These are phyloP conservation scores for Triticum dicoccoides DNA, from an alignment of 176 grass and related monocot species.

Conservation along the genomic window DNA sequence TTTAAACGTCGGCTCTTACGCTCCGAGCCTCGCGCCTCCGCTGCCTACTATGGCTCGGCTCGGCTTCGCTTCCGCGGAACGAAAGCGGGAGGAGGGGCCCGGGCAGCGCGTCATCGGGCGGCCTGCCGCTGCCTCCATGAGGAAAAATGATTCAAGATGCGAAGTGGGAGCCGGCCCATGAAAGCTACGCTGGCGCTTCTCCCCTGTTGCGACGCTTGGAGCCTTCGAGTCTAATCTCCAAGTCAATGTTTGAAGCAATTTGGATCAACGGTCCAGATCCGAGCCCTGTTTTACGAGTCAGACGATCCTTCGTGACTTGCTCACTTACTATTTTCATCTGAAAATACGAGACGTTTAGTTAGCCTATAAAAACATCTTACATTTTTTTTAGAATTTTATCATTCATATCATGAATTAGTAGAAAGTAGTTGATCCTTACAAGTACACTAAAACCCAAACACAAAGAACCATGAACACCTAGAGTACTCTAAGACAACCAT, in stretches of 20 bases:
- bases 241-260: background rate
- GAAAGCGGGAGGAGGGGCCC: background rate
- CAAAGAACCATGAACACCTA: too few species aligned
- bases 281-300: background rate
- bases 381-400: too few species aligned
- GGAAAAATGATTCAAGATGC: conserved; percentile 12
- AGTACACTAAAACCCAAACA: too few species aligned
- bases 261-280: background rate
- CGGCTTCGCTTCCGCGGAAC: background rate
- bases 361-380: too few species aligned
- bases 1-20: conserved; percentile 27
- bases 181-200: conserved; percentile 20
- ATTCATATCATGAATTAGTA: too few species aligned
- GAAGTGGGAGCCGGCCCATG: conserved; percentile 29
- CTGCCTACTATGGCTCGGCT: background rate
- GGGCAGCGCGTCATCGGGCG: background rate
- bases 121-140: conserved; percentile 32
- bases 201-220: conserved; percentile 27
- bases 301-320: background rate
- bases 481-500: too few species aligned
- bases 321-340: too few species aligned
- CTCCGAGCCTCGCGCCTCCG: background rate
- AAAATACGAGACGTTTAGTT: too few species aligned
- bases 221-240: background rate
- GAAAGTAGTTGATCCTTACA: too few species aligned